Conservation (phyloP, 306 rosid species). For the barrel medic (Medicago truncatula) region MtrunA17r5.0-ANR NC_053042.1:6062501-6063000, state of each 20-base stretch:
- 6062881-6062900: conserved; percentile 56
- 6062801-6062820: conserved; percentile 52
- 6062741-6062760: conserved; percentile 49
- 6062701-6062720: conserved; percentile 42
- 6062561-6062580: conserved; percentile 46
- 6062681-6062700: conserved; percentile 39
- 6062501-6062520: conserved; percentile 43
- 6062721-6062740: conserved; percentile 43
- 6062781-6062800: conserved; percentile 55
- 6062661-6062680: conserved; percentile 55
- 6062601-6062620: conserved; percentile 55
- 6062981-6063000: conserved; percentile 27
- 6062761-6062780: conserved; percentile 41
- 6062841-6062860: conserved; percentile 50
- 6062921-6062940: conserved; percentile 74
- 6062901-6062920: conserved; percentile 63
- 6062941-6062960: conserved; percentile 90
- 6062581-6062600: conserved; percentile 51
- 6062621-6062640: conserved; percentile 50
- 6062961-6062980: conserved; percentile 43
- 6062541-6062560: conserved; percentile 63
- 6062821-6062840: conserved; percentile 60
- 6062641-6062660: conserved; percentile 35
- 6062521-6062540: conserved; percentile 49
- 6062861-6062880: conserved; percentile 49